Evolutionary conservation across 805 yeast genomes (phyloP), one percentile per base, ranked within the genome.

Genomic region (Naumovozyma baii): DNA sequence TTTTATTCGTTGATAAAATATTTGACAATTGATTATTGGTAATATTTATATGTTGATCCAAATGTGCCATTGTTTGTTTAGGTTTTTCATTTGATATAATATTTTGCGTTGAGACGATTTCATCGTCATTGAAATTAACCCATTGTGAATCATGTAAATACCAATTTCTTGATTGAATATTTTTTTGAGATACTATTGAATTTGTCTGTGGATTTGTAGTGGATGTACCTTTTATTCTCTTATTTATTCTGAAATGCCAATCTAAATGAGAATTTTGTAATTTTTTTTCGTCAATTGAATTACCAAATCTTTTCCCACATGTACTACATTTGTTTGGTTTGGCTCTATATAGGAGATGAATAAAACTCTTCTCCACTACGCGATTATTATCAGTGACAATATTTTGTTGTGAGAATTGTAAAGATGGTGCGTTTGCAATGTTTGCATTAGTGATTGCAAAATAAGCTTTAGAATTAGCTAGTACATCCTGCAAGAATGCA

Each of bases 241-340:
- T 85, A 60, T 86, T 90, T 33, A 85, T 82, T 51, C 97, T 74
- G 67, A 86, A 87, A 66, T 90, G 97, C 96, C 96, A 90, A 61
- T 90, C 98, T 48, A 86, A 65, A 62, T 92, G 98, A 14, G 74
- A 69, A 38, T 79, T 74, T 42, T 73, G 73, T 36, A 63, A 62
- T 4, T 61, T 61, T 30, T 61, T 63, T 13, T 86, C 94, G 36
- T 69, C 73, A 2, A 61, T 64, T 28, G 78, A 74, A 39, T 73
- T 72, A 3, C 75, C 69, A 57, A 86, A 92, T 46, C 99, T 65
- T 57, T 84, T 84, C 18, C 96, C 94, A 64, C 98, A 92, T 15
- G 80, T 78, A 13, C 83, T 74, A 66, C 98, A 92, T 60, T 86
- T 90, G 45, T 82, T 74, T 3, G 92, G 77, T 50, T 80, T 74